These are phyloP conservation scores for Globisporangium echinulatum DNA, from an alignment of 352 stramenopile species.

Conservation along the genomic window DNA sequence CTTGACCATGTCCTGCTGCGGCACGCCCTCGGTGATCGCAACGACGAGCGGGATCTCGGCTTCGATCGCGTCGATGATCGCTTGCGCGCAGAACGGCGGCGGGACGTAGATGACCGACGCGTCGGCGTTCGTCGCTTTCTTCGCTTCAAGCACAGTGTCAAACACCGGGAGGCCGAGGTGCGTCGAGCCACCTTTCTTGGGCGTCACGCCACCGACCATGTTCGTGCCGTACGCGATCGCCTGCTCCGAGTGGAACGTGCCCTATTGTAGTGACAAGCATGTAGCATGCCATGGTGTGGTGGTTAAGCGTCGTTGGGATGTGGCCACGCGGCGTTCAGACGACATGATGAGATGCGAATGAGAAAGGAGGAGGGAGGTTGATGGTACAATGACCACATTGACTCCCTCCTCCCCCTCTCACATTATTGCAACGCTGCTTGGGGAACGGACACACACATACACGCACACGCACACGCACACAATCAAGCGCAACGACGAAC, in stretches of 20 bases:
- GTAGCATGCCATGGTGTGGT: neutral
- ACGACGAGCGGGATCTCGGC: slow-evolving; percentile 95
- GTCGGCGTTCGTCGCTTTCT: slow-evolving; percentile 88
- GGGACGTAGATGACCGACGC: slow-evolving; percentile 99
- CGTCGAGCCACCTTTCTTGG: slow-evolving; percentile 96
- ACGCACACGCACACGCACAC: too few relatives aligned
- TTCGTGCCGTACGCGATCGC: slow-evolving; percentile 99
- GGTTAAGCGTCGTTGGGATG: too few relatives aligned
- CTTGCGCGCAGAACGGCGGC: slow-evolving; percentile 95
- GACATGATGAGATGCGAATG: neutral
- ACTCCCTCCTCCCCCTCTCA: too few relatives aligned
- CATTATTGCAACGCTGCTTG: too few relatives aligned
- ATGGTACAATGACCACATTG: too few relatives aligned
- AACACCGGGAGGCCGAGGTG: slow-evolving; percentile 99
- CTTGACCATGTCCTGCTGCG: slow-evolving; percentile 99
- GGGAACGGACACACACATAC: too few relatives aligned
- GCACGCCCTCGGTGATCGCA: slow-evolving; percentile 99
- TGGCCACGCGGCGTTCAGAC: too few relatives aligned
- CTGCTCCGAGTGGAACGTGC: slow-evolving; percentile 98
- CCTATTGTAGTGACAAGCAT: slow-evolving; percentile 32
- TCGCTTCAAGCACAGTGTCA: slow-evolving; percentile 92
- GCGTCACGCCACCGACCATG: slow-evolving; percentile 98
- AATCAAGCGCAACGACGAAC: slow-evolving; percentile 23
- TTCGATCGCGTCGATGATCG: slow-evolving; percentile 98
- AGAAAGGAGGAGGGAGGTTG: neutral